A percentile compares a stretch with the other conserved stretches of the same genome.
Evolutionary conservation across 2,329 filamentous ascomycete species (phyloP).

Genomic region (Diaporthe aspalathi): DNA sequence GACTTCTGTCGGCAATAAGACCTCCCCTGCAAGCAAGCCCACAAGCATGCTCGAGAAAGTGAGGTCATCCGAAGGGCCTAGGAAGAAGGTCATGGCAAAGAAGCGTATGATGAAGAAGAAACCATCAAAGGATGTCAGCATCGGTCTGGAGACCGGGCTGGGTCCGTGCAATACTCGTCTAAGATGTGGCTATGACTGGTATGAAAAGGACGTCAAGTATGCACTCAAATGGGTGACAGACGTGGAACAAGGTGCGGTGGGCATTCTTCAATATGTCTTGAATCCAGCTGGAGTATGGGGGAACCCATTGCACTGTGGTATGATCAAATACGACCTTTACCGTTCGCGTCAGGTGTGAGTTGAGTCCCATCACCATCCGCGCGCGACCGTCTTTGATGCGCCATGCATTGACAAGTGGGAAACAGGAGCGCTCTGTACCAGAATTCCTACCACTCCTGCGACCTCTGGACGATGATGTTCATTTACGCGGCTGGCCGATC

Average conservation of each 20-base stretch:
- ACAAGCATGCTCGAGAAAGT: neutral
- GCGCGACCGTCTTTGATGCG: neutral
- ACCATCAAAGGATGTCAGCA: neutral
- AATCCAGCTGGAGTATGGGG: neutral
- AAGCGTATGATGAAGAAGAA: neutral
- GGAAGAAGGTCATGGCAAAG: neutral
- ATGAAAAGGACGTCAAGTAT: neutral
- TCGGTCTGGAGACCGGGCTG: neutral
- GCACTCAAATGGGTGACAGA: neutral
- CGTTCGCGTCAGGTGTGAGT: conserved; percentile 15
- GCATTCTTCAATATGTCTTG: neutral
- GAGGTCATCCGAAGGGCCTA: neutral
- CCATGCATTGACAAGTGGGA: neutral
- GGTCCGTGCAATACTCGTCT: neutral
- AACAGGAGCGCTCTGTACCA: neutral
- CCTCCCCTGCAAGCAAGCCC: neutral
- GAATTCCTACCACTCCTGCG: neutral
- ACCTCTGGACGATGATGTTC: conserved; percentile 23
- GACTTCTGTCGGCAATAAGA: neutral
- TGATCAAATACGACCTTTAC: conserved; percentile 9
- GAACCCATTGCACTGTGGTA: neutral
- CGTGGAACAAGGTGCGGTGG: neutral
- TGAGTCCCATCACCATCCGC: neutral
- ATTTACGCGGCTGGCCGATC: conserved; percentile 20
- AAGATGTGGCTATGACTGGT: conserved; percentile 21